Conservation (phyloP, 495 filamentous ascomycete genomes). For the Penicillium psychrofluorescens region DNA sequence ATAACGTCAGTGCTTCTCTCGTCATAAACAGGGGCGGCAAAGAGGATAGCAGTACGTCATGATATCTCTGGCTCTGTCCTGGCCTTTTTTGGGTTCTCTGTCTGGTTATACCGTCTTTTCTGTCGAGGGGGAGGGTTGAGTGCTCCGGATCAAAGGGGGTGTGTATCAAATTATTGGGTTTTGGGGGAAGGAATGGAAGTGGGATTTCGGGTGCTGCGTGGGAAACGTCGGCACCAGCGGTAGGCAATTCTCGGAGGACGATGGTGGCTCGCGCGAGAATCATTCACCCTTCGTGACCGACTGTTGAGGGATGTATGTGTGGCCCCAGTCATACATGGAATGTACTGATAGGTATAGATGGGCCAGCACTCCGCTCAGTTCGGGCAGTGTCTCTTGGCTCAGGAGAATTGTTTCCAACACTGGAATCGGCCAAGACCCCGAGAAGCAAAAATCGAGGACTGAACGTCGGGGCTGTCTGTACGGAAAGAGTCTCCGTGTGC, state of each 20-base stretch:
- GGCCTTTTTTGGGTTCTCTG: not conserved
- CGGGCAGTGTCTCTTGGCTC: conserved; percentile 3
- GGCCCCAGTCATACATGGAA: conserved; percentile 19
- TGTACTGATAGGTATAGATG: conserved; percentile 27
- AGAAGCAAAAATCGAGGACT: too few relatives aligned
- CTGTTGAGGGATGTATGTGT: conserved; percentile 20
- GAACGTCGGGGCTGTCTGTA: too few relatives aligned
- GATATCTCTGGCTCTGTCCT: conserved; percentile 5
- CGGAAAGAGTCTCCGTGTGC: not conserved
- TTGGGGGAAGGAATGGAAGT: not conserved
- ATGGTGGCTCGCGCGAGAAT: conserved; percentile 20
- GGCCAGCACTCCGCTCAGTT: conserved; percentile 15
- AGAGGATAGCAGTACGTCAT: conserved; percentile 27
- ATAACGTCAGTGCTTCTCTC: conserved; percentile 11
- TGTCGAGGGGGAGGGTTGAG: conserved; percentile 13
- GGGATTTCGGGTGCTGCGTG: conserved; percentile 13
- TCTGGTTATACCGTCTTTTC: conserved; percentile 9
- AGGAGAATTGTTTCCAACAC: too few relatives aligned
- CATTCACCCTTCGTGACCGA: conserved; percentile 18
- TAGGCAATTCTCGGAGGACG: conserved; percentile 4
- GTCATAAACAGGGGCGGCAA: conserved; percentile 1
- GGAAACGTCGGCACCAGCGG: conserved; percentile 14
- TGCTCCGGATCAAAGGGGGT: conserved; percentile 7
- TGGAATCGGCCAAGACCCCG: too few relatives aligned
- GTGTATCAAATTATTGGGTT: conserved; percentile 7